A percentile compares a stretch with the other conserved stretches of the same genome.
These are phyloP conservation scores for Alternaria brassicicola DNA, from an alignment of 2,329 filamentous ascomycete genomes.

Conservation along the genomic window DNA sequence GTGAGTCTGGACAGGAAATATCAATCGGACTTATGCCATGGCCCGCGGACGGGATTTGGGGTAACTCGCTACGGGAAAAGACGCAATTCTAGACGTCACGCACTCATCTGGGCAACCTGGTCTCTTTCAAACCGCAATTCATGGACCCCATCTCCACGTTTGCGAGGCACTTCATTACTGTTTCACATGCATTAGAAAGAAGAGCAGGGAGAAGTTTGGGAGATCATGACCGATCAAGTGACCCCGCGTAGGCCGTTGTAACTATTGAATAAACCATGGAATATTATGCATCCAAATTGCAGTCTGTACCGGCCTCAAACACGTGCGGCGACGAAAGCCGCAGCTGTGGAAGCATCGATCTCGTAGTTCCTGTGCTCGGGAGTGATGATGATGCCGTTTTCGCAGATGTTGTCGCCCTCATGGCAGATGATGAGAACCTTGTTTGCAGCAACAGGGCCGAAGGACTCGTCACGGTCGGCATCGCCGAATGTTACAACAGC, in stretches of 20 bases:
- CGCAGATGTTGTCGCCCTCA: slow-evolving; percentile 44
- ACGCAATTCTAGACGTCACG: not conserved
- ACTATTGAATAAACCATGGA: not conserved
- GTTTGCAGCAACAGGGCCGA: slow-evolving; percentile 36
- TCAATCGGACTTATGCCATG: not conserved
- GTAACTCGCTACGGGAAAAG: not conserved
- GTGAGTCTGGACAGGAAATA: not conserved
- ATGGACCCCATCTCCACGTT: not conserved
- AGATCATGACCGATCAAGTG: not conserved
- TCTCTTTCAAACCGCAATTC: too few relatives aligned
- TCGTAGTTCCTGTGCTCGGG: slow-evolving; percentile 34
- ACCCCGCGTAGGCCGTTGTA: not conserved
- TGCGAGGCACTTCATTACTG: not conserved
- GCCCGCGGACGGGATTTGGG: not conserved
- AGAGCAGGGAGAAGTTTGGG: not conserved
- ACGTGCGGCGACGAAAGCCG: slow-evolving; percentile 28
- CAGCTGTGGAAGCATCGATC: slow-evolving; percentile 31
- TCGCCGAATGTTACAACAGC: slow-evolving; percentile 49
- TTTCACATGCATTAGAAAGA: not conserved
- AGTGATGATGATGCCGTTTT: slow-evolving; percentile 33
- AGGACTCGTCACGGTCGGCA: slow-evolving; percentile 40
- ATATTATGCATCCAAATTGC: not conserved
- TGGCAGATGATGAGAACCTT: slow-evolving; percentile 48
- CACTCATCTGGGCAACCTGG: not conserved
- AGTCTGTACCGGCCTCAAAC: slow-evolving; percentile 1